These are phyloP conservation scores for Anacardium occidentale DNA, from an alignment of 345 rosid genomes.

Conservation along the genomic window DNA sequence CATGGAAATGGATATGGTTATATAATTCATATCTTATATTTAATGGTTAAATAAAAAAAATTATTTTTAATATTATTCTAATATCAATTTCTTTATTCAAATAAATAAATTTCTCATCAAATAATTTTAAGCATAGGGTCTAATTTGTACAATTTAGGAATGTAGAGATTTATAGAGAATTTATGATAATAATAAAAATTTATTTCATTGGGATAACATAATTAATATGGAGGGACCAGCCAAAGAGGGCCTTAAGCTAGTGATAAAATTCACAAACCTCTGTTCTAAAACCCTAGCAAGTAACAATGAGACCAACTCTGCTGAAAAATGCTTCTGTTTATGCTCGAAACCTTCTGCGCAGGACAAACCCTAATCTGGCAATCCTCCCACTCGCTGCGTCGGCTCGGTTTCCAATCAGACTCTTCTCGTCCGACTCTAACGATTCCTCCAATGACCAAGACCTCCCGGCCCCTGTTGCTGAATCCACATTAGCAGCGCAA, in stretches of 20 bases:
- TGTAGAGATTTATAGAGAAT: too few species aligned
- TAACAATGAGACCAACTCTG: constrained; percentile 39
- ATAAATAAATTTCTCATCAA: too few species aligned
- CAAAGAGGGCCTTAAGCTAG: neutral
- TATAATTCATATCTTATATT: too few species aligned
- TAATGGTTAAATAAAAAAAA: too few species aligned
- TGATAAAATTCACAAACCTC: constrained; percentile 19
- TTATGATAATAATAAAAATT: too few species aligned
- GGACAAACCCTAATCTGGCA: constrained; percentile 12
- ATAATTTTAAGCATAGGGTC: too few species aligned
- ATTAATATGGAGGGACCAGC: neutral
- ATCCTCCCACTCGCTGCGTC: constrained; percentile 17
- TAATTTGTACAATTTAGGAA: too few species aligned
- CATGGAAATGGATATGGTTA: too few species aligned
- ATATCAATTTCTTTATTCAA: too few species aligned
- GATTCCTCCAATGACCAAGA: constrained; percentile 31
- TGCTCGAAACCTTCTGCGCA: constrained; percentile 26
- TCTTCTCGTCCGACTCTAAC: constrained; percentile 43
- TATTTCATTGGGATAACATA: too few species aligned
- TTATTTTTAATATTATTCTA: too few species aligned
- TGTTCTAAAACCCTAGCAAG: constrained; percentile 11
- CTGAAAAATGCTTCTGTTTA: constrained; percentile 27
- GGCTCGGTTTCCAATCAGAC: constrained; percentile 27
- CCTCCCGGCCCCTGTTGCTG: constrained; percentile 21
- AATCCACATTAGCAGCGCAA: constrained; percentile 21